These are phyloP conservation scores for Penicillium manginii DNA, from an alignment of 495 filamentous ascomycete species.

Conservation along the genomic window DNA sequence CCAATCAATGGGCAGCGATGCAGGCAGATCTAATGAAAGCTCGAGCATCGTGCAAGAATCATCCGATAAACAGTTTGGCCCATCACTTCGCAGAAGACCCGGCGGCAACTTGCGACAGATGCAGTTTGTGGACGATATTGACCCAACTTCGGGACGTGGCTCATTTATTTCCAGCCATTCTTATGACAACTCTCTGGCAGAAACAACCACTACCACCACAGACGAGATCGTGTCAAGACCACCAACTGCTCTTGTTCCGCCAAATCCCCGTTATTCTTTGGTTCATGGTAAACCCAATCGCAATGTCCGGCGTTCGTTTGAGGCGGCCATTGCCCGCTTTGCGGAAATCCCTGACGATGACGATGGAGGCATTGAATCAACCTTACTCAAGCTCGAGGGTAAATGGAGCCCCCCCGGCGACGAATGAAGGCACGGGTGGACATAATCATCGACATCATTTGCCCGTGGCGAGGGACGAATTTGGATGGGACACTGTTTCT, in stretches of 20 bases:
- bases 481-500: constrained; percentile 20
- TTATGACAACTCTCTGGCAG: constrained; percentile 66
- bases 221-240: constrained; percentile 34
- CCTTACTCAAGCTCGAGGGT: constrained; percentile 90
- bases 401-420: constrained; percentile 53
- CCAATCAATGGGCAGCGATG: constrained; percentile 63
- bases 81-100: constrained; percentile 78
- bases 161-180: constrained; percentile 75
- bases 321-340: constrained; percentile 85
- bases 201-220: constrained; percentile 26
- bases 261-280: constrained; percentile 59
- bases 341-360: constrained; percentile 90
- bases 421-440: constrained; percentile 4
- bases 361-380: constrained; percentile 92
- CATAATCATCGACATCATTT: neutral
- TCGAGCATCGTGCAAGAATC: constrained; percentile 38
- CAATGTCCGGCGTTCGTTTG: constrained; percentile 82
- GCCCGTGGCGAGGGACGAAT: constrained; percentile 2
- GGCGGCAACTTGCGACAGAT: constrained; percentile 87
- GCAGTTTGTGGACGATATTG: constrained; percentile 71
- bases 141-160: constrained; percentile 61
- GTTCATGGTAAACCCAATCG: constrained; percentile 77
- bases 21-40: constrained; percentile 54
- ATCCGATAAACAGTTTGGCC: constrained; percentile 42
- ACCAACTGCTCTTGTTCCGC: constrained; percentile 39